Evolutionary conservation across 2,329 filamentous ascomycete species (phyloP).

Genomic region (Talaromyces sp.): DNA sequence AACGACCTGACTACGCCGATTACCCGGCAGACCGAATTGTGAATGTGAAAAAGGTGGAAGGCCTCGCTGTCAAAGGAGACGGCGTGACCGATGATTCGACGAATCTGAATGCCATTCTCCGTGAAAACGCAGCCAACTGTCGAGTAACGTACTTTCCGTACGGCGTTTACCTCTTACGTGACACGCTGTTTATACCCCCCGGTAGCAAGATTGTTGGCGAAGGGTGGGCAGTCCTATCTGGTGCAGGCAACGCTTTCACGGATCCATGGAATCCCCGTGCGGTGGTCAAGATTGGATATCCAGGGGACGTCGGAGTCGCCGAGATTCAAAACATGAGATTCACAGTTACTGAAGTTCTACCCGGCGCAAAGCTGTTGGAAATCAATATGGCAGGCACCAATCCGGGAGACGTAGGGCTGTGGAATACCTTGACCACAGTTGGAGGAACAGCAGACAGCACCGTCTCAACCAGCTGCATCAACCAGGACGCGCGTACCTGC

Average conservation of each 20-base stretch:
- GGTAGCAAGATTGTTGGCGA: constrained; percentile 52
- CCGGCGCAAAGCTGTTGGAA: constrained; percentile 43
- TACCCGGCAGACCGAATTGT: constrained; percentile 40
- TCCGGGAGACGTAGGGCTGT: constrained; percentile 49
- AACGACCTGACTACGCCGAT: constrained; percentile 41
- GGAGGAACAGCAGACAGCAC: constrained; percentile 42
- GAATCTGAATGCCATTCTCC: constrained; percentile 32
- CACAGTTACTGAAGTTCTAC: constrained; percentile 45
- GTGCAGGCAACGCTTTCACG: constrained; percentile 43
- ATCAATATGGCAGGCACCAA: constrained; percentile 46
- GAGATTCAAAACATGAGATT: constrained; percentile 51
- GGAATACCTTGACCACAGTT: constrained; percentile 44
- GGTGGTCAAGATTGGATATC: constrained; percentile 48
- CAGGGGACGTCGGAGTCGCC: constrained; percentile 45
- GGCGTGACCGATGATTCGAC: constrained; percentile 35
- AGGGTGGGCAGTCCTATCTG: constrained; percentile 49
- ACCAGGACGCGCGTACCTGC: constrained; percentile 32
- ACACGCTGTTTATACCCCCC: constrained; percentile 45
- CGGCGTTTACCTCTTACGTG: constrained; percentile 48
- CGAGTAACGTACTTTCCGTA: constrained; percentile 54
- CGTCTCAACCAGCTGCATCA: constrained; percentile 35
- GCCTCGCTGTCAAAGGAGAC: constrained; percentile 40
- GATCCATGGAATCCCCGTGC: constrained; percentile 41
- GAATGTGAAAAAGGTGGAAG: constrained; percentile 44
- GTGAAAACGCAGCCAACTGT: constrained; percentile 32